A percentile compares a stretch with the other conserved stretches of the same genome.
These are phyloP conservation scores for Zanthoxylum bungeanum DNA, from an alignment of 345 rosid genomes.

Conservation along the genomic window DNA sequence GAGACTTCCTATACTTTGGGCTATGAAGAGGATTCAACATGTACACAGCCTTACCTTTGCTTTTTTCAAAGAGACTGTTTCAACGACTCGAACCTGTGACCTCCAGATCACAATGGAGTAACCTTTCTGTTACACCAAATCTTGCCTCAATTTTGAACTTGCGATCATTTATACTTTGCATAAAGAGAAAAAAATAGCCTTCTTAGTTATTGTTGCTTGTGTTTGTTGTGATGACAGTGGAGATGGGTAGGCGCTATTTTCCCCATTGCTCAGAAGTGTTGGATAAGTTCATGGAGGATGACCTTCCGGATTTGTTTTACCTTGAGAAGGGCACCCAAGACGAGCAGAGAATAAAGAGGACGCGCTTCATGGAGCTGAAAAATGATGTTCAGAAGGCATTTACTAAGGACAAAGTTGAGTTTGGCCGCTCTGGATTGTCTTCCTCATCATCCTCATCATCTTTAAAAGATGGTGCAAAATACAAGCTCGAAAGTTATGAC, in stretches of 20 bases:
- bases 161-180: background rate
- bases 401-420: slow-evolving; percentile 76
- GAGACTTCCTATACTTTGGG: no score
- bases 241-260: slow-evolving; percentile 79
- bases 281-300: slow-evolving; percentile 97
- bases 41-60: no score
- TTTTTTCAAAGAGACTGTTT: no score
- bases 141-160: background rate
- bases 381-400: slow-evolving; percentile 80
- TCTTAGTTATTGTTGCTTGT: background rate
- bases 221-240: slow-evolving; percentile 48
- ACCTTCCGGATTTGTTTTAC: slow-evolving; percentile 74
- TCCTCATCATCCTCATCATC: slow-evolving; percentile 63
- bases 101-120: no score
- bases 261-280: slow-evolving; percentile 84
- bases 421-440: slow-evolving; percentile 47
- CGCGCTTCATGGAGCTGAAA: slow-evolving; percentile 77
- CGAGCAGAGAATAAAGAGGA: slow-evolving; percentile 65
- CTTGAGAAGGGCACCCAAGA: slow-evolving; percentile 60
- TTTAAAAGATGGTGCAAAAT: slow-evolving; percentile 25
- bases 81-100: no score
- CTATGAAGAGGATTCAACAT: no score
- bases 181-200: no score
- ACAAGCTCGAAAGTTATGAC: slow-evolving; percentile 35
- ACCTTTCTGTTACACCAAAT: no score